Conservation (phyloP, 202 grass and related monocot species). For the Eragrostis tef region DNA sequence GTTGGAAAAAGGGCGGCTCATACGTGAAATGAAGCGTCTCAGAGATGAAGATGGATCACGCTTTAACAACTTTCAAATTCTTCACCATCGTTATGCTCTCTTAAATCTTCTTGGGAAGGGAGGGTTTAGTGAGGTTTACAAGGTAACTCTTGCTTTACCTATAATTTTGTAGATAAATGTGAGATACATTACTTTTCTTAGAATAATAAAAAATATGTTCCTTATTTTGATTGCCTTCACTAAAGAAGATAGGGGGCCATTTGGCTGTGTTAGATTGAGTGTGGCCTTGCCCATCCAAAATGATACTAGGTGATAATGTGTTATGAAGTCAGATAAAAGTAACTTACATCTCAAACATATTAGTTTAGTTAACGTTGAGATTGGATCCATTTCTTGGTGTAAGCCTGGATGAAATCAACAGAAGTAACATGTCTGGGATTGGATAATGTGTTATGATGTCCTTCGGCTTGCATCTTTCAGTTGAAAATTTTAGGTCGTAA, state of each 20-base stretch:
- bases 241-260: slow-evolving; percentile 3
- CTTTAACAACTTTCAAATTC: slow-evolving; percentile 99
- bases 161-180: slow-evolving; percentile 11
- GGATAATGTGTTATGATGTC: neutral
- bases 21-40: slow-evolving; percentile 99
- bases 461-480: neutral
- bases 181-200: slow-evolving; percentile 9
- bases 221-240: slow-evolving; percentile 29
- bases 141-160: slow-evolving; percentile 62
- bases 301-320: neutral
- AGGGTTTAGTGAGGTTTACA: slow-evolving; percentile 99
- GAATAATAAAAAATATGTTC: slow-evolving; percentile 19
- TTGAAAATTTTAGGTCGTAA: slow-evolving; percentile 25
- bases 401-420: slow-evolving; percentile 19
- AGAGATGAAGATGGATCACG: slow-evolving; percentile 96
- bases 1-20: slow-evolving; percentile 91
- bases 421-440: neutral
- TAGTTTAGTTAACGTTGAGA: neutral
- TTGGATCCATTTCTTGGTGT: neutral
- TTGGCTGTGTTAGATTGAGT: neutral
- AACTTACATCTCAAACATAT: slow-evolving; percentile 10
- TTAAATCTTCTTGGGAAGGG: slow-evolving; percentile 99
- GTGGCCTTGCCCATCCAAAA: slow-evolving; percentile 33
- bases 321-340: slow-evolving; percentile 16
- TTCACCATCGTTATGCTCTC: slow-evolving; percentile 98